phyloP scores from a whole-genome alignment of 352 stramenopile genomes.

The Phytophthora crassamura region DNA sequence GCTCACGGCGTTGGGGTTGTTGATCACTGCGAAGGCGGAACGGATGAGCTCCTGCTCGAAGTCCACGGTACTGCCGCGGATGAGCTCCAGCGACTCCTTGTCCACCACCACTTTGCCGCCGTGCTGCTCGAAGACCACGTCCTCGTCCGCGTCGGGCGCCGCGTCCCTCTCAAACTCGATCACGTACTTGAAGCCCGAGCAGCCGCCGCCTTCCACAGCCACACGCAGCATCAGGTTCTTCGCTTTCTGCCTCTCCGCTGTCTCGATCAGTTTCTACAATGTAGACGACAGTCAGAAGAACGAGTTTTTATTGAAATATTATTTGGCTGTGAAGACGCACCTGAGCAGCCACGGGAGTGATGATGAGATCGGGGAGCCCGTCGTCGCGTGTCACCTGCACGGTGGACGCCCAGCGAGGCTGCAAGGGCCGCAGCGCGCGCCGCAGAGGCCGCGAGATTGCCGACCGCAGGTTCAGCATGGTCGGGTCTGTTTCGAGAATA shows the following conservation, averaged over 20 bases:
- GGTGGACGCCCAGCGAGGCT: constrained; percentile 38
- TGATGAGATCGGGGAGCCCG: constrained; percentile 66
- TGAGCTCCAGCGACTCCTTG: constrained; percentile 93
- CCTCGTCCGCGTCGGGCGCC: constrained; percentile 55
- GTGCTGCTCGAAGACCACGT: constrained; percentile 88
- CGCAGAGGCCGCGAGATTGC: constrained; percentile 28
- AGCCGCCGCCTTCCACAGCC: constrained; percentile 92
- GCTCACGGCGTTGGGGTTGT: constrained; percentile 97
- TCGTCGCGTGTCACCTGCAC: constrained; percentile 53
- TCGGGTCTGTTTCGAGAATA: too few relatives aligned
- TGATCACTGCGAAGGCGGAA: constrained; percentile 94
- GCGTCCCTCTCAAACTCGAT: constrained; percentile 87
- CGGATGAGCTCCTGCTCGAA: constrained; percentile 98
- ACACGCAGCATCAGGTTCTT: constrained; percentile 84
- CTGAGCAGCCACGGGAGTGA: constrained; percentile 69
- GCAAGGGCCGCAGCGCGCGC: constrained; percentile 16
- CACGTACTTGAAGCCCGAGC: constrained; percentile 94
- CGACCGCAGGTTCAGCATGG: constrained; percentile 37
- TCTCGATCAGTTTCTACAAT: constrained; percentile 76
- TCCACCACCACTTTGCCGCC: constrained; percentile 92
- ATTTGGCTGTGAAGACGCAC: constrained; percentile 21
- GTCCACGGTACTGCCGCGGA: constrained; percentile 95
- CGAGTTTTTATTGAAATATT: constrained; percentile 3
- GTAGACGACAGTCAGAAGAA: constrained; percentile 8
- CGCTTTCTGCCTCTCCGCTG: constrained; percentile 59